Evolutionary conservation across 169 alveolate species (phyloP).

Genomic region (Plasmodium reichenowi): DNA sequence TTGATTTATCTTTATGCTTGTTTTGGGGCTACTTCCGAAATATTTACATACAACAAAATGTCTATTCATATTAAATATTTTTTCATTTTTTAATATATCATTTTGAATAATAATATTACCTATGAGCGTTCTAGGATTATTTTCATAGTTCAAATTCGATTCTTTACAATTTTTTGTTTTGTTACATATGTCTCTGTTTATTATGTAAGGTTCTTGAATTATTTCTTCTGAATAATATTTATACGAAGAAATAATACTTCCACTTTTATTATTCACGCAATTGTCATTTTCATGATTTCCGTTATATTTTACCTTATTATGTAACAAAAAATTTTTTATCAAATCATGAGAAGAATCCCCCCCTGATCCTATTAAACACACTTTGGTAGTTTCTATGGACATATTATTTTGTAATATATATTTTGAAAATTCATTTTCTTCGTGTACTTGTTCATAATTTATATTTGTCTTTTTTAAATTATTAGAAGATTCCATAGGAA

Average conservation of each 20-base stretch:
- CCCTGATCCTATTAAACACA: slow-evolving; percentile 55
- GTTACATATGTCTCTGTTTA: slow-evolving; percentile 18
- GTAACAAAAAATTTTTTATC: slow-evolving; percentile 5
- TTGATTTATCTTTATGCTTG: neutral
- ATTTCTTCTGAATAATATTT: neutral
- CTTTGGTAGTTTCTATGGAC: slow-evolving; percentile 18
- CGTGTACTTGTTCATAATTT: neutral
- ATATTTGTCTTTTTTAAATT: neutral
- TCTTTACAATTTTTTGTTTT: slow-evolving; percentile 8
- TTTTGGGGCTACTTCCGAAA: neutral
- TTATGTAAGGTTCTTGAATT: neutral
- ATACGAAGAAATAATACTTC: neutral
- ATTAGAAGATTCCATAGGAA: neutral
- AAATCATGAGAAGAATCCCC: slow-evolving; percentile 3
- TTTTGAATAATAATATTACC: slow-evolving; percentile 24
- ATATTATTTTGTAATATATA: slow-evolving; percentile 3
- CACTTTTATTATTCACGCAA: neutral
- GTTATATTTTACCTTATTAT: neutral
- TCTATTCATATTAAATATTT: neutral
- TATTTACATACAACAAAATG: slow-evolving; percentile 23
- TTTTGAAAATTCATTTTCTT: neutral
- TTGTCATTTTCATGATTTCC: neutral
- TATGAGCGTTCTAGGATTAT: slow-evolving; percentile 2
- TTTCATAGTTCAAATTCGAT: neutral
- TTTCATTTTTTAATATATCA: slow-evolving; percentile 12